These are phyloP conservation scores for Staphylotrichum tortipilum DNA, from an alignment of 495 filamentous ascomycete genomes.

Conservation along the genomic window DNA sequence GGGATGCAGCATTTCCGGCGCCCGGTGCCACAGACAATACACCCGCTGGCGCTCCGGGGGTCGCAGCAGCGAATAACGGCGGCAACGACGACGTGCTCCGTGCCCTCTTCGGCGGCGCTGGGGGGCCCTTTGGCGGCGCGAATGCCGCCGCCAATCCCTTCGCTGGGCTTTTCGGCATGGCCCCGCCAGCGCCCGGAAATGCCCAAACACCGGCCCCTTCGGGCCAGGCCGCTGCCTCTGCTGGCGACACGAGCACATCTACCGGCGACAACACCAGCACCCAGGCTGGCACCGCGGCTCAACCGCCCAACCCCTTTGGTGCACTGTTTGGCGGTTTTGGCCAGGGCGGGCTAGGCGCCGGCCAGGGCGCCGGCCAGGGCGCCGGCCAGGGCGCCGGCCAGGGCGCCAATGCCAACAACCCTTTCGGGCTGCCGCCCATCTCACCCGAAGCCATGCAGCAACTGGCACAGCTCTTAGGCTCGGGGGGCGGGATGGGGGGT, in stretches of 20 bases:
- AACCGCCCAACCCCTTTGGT: conserved; percentile 34
- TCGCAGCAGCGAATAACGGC: conserved; percentile 22
- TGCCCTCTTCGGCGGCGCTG: conserved; percentile 34
- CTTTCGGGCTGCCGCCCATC: conserved; percentile 16
- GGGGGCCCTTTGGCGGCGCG: conserved; percentile 27
- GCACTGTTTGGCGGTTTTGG: conserved; percentile 36
- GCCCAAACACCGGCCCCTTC: conserved; percentile 13
- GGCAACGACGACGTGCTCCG: conserved; percentile 11
- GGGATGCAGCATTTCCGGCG: conserved; percentile 59
- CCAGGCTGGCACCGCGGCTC: conserved; percentile 7
- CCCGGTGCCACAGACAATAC: conserved; percentile 79
- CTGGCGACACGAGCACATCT: neutral
- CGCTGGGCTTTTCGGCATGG: conserved; percentile 52
- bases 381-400: conserved; percentile 7
- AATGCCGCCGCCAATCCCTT: conserved; percentile 63
- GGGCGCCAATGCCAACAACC: conserved; percentile 13
- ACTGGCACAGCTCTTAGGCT: conserved; percentile 31
- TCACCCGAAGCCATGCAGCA: conserved; percentile 39
- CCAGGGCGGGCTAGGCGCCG: conserved; percentile 1
- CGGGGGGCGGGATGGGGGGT: neutral
- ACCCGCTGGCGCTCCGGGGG: conserved; percentile 26
- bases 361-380: too few species aligned
- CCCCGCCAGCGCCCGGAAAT: conserved; percentile 10
- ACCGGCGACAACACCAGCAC: neutral
- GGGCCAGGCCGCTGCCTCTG: conserved; percentile 14